Base-by-base conservation (phyloP, 768 basidiomycete species). In the Neoboletus magnificus region DNA sequence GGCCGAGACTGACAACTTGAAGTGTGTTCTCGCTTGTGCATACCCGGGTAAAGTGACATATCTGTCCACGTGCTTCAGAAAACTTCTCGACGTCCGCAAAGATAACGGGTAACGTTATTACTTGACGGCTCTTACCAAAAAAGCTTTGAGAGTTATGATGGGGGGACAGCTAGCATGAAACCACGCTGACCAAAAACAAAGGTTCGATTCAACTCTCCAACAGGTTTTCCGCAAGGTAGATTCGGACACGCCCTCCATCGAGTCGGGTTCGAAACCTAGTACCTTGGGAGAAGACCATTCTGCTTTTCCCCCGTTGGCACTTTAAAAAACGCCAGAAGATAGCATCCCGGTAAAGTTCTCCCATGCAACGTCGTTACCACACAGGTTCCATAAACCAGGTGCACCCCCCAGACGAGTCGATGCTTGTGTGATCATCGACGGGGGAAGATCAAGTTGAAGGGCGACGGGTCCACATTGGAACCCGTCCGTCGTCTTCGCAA, bases 291-390 rank as follows among this genome's bases (percentile, higher is more conserved):
- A 74, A 37, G 77, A 81, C 16, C 78, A 74, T 16, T 71, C 78
- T 3, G 84, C 85, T 0, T 76, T 81, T 55, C 57, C 77, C 13
- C 68, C 80, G 37, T 66, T 80, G 29, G 77, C 77, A 15, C 80
- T 74, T 67, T 64, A 65, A 65, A 66, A 18, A 74, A 73, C 29
- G 81, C 72, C 1, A 84, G 84, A n/a, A 84, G 86, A 3, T 87
- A 84, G 66, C 88, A 87, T 67, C 72, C 86, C 5, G 84, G 85
- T 82, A 52, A 39, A 18, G 71, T 54, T 4, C n/a, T 32, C 20
- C 16, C 35, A 10, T 32, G 32, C n/a, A 15, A 9, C 11, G 5
- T 11, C 16, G 1, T 6, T 32, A 23, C 9, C n/a, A 39, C 23
- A 22, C 36, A 29, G 2, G 8, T 23, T 12, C 22, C 11, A 35